Conservation (phyloP, 2,329 filamentous ascomycete genomes). For the Pleomassaria siparia region DNA sequence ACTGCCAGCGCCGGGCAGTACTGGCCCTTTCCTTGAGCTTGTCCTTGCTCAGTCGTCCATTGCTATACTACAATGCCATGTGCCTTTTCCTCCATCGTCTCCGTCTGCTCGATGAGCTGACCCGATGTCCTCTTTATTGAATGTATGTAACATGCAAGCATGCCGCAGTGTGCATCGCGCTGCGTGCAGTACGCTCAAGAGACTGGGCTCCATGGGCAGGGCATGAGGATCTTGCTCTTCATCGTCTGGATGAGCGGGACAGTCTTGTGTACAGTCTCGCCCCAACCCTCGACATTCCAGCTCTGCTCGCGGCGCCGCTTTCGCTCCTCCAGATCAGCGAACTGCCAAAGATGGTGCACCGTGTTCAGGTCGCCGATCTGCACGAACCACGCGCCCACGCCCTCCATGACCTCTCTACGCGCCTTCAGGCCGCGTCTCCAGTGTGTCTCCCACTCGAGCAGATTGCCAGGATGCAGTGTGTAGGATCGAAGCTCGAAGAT, state of each 20-base stretch:
- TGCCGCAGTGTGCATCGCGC: neutral
- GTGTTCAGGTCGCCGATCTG: constrained; percentile 98
- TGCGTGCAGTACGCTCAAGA: constrained; percentile 53
- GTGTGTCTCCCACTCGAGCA: constrained; percentile 98
- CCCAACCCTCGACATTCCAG: constrained; percentile 94
- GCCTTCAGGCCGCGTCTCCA: constrained; percentile 92
- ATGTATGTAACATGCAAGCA: no score
- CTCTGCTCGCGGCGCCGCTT: constrained; percentile 89
- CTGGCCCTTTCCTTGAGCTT: neutral
- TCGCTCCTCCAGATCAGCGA: constrained; percentile 92
- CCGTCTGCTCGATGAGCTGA: neutral
- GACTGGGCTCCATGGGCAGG: constrained; percentile 96
- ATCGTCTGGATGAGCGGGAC: constrained; percentile 95
- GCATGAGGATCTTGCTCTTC: constrained; percentile 90
- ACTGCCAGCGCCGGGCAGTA: constrained; percentile 3
- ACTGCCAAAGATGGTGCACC: constrained; percentile 98
- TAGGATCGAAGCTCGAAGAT: constrained; percentile 96
- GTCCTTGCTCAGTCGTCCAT: neutral
- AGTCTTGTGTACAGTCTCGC: constrained; percentile 96
- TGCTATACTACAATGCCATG: constrained; percentile 7
- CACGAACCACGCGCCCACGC: constrained; percentile 97
- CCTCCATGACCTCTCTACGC: constrained; percentile 95
- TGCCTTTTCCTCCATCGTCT: neutral
- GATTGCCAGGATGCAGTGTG: constrained; percentile 90
- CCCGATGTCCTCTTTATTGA: neutral